Evolutionary conservation across 257 asterid species (phyloP).

Genomic region (Jacaranda mimosifolia): DNA sequence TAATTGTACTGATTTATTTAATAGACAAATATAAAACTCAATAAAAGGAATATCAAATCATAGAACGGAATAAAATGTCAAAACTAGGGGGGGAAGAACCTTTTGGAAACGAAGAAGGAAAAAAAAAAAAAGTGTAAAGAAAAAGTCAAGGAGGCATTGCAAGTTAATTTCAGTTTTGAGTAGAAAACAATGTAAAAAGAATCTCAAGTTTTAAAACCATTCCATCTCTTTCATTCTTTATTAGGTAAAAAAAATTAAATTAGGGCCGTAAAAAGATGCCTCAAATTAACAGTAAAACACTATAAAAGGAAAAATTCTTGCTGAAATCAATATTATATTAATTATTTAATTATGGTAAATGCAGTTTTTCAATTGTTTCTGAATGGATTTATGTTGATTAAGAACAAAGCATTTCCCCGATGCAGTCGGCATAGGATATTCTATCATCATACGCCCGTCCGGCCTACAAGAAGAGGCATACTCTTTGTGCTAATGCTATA

Average conservation of each 20-base stretch:
- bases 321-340: background rate
- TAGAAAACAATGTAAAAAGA: constrained; percentile 6
- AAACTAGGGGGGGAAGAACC: background rate
- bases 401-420: background rate
- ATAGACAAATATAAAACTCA: too few species aligned
- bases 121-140: background rate
- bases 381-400: background rate
- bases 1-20: too few species aligned
- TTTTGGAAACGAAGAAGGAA: too few species aligned
- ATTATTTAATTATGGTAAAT: background rate
- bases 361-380: background rate
- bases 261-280: constrained; percentile 14
- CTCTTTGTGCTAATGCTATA: background rate
- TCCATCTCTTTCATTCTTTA: constrained; percentile 3
- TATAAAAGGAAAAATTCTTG: background rate
- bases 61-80: too few species aligned
- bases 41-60: too few species aligned
- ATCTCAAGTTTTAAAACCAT: constrained; percentile 8
- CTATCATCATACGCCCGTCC: constrained; percentile 24
- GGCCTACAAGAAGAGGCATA: constrained; percentile 24
- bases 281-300: background rate
- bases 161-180: background rate
- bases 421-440: constrained; percentile 30
- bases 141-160: background rate
- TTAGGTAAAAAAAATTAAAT: background rate